Conservation (phyloP, 2,329 filamentous ascomycete species). For the Xylaria sp. region DNA sequence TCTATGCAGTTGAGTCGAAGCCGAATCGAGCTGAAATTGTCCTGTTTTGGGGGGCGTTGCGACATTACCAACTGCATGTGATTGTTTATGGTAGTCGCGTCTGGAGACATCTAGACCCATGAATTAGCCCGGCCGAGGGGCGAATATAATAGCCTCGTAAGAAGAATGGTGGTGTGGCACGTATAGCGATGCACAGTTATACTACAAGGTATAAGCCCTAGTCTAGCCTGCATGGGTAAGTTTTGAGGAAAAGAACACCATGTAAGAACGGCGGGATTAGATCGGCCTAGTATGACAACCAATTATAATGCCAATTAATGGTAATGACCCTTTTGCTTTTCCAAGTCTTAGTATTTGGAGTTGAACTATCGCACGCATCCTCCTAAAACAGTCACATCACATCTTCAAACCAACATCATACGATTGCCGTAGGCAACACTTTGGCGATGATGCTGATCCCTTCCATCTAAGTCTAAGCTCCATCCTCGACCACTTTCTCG, state of each 20-base stretch:
- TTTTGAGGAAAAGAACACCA: background rate
- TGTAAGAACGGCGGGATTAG: background rate
- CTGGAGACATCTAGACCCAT: background rate
- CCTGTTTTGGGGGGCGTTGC: background rate
- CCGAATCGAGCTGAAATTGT: background rate
- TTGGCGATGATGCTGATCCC: constrained; percentile 4
- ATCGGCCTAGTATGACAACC: background rate
- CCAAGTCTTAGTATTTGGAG: background rate
- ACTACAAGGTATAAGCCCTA: background rate
- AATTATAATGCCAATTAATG: background rate
- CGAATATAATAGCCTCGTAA: background rate
- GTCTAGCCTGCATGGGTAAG: background rate
- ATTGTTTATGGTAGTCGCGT: background rate
- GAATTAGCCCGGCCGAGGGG: background rate
- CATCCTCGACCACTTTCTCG: constrained; percentile 54
- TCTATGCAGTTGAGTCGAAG: background rate
- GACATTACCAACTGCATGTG: background rate
- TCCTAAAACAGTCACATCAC: background rate
- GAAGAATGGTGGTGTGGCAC: background rate
- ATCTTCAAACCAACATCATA: constrained; percentile 4
- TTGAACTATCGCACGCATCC: background rate
- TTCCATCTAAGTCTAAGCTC: constrained; percentile 10
- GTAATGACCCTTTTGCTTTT: background rate
- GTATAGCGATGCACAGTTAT: background rate
- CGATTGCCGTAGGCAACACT: background rate